Evolutionary conservation across 2,329 filamentous ascomycete species (phyloP).

Genomic region (Sporothrix brasiliensis): DNA sequence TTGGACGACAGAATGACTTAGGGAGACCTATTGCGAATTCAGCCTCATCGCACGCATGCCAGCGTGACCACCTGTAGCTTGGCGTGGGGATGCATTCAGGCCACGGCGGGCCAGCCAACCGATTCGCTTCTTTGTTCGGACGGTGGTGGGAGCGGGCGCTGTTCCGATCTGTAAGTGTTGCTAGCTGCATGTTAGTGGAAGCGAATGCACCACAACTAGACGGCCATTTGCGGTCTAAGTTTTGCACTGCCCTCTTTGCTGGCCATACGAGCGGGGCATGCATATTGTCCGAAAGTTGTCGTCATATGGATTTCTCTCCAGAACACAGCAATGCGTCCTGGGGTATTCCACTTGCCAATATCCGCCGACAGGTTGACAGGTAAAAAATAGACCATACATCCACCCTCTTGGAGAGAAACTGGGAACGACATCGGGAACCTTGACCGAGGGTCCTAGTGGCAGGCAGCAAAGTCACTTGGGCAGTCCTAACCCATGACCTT

Average conservation of each 20-base stretch:
- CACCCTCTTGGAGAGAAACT: neutral
- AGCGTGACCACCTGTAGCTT: constrained; percentile 15
- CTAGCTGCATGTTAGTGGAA: constrained; percentile 27
- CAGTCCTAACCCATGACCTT: neutral
- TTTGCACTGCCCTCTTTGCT: constrained; percentile 26
- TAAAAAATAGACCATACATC: neutral
- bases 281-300: constrained; percentile 2
- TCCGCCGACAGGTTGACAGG: neutral
- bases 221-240: constrained; percentile 30
- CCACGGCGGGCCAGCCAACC: neutral
- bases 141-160: neutral
- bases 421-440: neutral
- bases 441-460: constrained; percentile 23
- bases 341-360: neutral
- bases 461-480: neutral
- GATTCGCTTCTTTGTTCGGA: neutral
- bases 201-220: constrained; percentile 1
- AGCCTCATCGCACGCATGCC: constrained; percentile 10
- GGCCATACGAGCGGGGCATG: constrained; percentile 19
- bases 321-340: neutral
- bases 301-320: neutral
- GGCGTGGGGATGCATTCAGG: neutral
- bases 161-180: constrained; percentile 21
- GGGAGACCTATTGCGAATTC: constrained; percentile 10
- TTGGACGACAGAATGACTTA: neutral